These are phyloP conservation scores for Darksidea phi DNA, from an alignment of 495 filamentous ascomycete genomes.

Conservation along the genomic window DNA sequence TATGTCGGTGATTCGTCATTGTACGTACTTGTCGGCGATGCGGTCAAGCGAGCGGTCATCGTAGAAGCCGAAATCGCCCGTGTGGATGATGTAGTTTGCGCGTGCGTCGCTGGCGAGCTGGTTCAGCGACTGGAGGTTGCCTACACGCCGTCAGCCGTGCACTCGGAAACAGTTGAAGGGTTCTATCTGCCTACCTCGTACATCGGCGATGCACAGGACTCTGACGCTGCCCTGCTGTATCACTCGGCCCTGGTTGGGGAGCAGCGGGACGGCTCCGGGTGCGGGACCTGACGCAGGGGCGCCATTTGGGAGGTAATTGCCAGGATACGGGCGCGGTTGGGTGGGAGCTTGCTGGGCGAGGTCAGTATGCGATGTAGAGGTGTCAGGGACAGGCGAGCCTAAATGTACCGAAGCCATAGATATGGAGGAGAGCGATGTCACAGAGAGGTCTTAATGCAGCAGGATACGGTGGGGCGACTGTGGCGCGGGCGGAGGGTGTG, in stretches of 20 bases:
- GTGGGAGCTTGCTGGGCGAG: conserved; percentile 42
- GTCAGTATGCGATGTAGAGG: conserved; percentile 17
- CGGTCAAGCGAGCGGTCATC: conserved; percentile 93
- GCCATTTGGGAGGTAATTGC: conserved; percentile 45
- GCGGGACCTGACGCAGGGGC: conserved; percentile 43
- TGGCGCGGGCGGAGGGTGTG: neutral
- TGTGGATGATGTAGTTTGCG: conserved; percentile 96
- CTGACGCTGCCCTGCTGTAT: conserved; percentile 81
- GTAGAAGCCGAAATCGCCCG: conserved; percentile 99
- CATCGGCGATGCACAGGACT: conserved; percentile 94
- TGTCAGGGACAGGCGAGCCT: neutral
- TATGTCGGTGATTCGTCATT: neutral
- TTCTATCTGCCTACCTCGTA: conserved; percentile 70
- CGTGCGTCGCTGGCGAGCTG: conserved; percentile 89
- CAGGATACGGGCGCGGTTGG: conserved; percentile 43
- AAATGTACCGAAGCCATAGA: conserved; percentile 52
- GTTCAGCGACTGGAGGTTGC: conserved; percentile 93
- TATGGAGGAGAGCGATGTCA: conserved; percentile 6
- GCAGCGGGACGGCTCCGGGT: conserved; percentile 48
- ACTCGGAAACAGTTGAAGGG: neutral
- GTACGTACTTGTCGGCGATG: conserved; percentile 94
- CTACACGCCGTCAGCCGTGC: conserved; percentile 49
- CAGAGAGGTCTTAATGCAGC: conserved; percentile 8
- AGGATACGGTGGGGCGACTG: neutral
- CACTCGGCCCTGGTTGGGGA: conserved; percentile 68